Base-by-base conservation (phyloP, 768 basidiomycete species). In the Suillus brevipes region DNA sequence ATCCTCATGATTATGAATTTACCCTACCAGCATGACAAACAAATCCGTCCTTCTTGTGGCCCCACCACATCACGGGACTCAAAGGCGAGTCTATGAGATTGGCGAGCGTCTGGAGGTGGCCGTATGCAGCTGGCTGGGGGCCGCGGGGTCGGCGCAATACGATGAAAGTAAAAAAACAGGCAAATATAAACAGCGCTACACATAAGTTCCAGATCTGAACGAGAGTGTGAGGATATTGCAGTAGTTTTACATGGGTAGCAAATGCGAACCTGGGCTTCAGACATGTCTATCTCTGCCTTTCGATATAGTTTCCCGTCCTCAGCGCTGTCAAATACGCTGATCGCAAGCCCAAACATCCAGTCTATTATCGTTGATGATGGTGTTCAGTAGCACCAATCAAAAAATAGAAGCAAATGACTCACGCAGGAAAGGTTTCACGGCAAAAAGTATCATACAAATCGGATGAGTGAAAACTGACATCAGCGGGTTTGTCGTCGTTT, bases 41-140 rank as follows among this genome's bases (percentile, higher is more conserved):
- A 37, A 28, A 60, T 40, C 66, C 62, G 16, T 16, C 38, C 0
- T 56, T 52, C 18, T 75, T 76, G n/a, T 69, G 67, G 14, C 73
- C 75, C 72, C 75, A 76, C 74, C 73, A 72, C 69, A 76, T 73
- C 10, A 65, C 73, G 1, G 68, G 64, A 75, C 20, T 78, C 77
- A 36, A 36, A 36, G 47, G 6, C 23, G 47, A 49, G 63, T 78
- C 78, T 40, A 75, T 68, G 64, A 78, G 63, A 59, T 78, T 76
- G 2, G 71, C 73, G 14, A 79, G 69, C 14, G 74, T 78, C 47
- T 77, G 73, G 4, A 79, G 64, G 28, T 77, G 75, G 1, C 77
- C 75, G 43, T 78, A 79, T n/a, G 73, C 68, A 4, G 71, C 71
- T 0, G 74, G 77, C 38, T 78, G 77, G 0, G 72, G 67, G 4